Evolutionary conservation across 768 basidiomycete species (phyloP).

Genomic region (Cyclocybe cylindracea): DNA sequence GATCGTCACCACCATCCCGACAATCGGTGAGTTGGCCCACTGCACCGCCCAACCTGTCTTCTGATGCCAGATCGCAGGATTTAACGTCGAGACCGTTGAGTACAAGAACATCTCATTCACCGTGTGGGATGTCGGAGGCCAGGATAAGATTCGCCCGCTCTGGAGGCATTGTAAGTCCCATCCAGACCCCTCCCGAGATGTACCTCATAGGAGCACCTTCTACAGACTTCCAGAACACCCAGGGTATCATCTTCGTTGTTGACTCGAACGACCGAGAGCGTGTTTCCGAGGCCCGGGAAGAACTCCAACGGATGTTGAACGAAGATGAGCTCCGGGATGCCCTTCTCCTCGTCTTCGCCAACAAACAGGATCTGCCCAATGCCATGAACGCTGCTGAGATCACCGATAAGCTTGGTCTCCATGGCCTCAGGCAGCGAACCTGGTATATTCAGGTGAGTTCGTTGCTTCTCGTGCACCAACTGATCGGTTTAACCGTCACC

Average conservation of each 20-base stretch:
- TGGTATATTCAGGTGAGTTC: conserved; percentile 91
- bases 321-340: conserved; percentile 99
- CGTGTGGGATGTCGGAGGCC: conserved; percentile 99
- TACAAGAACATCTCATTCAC: conserved; percentile 99
- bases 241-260: conserved; percentile 99
- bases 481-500: conserved; percentile 10
- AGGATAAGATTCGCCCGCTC: conserved; percentile 99
- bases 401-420: conserved; percentile 98
- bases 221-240: conserved; percentile 99
- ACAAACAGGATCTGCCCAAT: conserved; percentile 99
- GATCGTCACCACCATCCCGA: conserved; percentile 99
- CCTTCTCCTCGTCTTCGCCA: conserved; percentile 97
- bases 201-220: conserved; percentile 16
- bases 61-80: conserved; percentile 57
- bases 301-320: conserved; percentile 99
- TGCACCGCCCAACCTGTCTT: conserved; percentile 8
- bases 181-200: conserved; percentile 16
- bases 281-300: conserved; percentile 98
- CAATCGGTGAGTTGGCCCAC: conserved; percentile 76
- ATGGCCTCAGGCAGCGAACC: conserved; percentile 93
- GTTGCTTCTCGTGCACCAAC: conserved; percentile 5
- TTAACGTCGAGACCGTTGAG: conserved; percentile 99
- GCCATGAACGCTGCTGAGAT: conserved; percentile 99
- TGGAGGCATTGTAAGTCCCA: conserved; percentile 96
- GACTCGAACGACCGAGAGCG: conserved; percentile 99